A percentile compares a stretch with the other conserved stretches of the same genome.
Conservation (phyloP, 176 grass and related monocot species). For the Dendrocalamus sinicus region DNA sequence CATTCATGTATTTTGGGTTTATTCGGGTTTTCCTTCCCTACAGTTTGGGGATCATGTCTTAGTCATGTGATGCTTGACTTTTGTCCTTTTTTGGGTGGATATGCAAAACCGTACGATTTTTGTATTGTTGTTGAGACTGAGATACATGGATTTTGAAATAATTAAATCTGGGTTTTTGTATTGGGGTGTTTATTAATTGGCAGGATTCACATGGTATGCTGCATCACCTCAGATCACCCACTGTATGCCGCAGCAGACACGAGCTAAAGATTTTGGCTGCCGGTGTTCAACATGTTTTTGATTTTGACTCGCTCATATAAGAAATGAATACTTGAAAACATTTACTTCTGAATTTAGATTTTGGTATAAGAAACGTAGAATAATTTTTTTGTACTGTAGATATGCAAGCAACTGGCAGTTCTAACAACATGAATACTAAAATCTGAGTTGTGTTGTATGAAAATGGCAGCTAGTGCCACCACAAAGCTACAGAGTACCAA, state of each 20-base stretch:
- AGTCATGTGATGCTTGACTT: neutral
- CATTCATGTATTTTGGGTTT: neutral
- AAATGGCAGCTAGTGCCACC: neutral
- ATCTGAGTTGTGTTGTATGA: neutral
- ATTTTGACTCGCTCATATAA: neutral
- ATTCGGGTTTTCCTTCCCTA: neutral
- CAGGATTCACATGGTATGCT: neutral
- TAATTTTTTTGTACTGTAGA: neutral
- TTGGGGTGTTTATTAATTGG: neutral
- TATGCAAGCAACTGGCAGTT: constrained; percentile 10
- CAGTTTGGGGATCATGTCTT: neutral
- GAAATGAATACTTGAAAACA: neutral
- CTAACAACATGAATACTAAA: neutral
- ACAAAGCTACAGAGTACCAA: neutral
- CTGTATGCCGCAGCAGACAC: neutral
- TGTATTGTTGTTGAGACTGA: neutral
- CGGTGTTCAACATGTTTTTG: neutral
- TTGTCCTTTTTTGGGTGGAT: neutral
- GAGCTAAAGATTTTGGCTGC: neutral
- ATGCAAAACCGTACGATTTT: neutral
- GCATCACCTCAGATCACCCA: neutral
- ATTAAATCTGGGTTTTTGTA: neutral
- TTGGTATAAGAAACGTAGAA: neutral
- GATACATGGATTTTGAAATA: neutral
- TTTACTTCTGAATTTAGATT: neutral